Conservation (phyloP, 2,329 filamentous ascomycete genomes). For the Phyllosticta citribraziliensis region DNA sequence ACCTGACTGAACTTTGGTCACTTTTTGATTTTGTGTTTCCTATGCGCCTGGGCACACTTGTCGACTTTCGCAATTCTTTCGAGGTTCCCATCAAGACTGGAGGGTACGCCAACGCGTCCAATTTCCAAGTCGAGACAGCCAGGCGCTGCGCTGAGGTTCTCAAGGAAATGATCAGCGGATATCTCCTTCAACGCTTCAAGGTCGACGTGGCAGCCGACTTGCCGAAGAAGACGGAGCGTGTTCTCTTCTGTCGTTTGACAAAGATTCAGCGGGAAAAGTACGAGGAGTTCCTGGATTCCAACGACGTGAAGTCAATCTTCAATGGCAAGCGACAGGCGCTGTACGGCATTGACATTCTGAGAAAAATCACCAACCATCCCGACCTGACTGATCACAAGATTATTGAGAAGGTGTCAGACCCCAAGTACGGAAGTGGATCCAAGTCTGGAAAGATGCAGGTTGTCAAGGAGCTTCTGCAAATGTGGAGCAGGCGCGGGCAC, state of each 20-base stretch:
- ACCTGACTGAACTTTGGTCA: slow-evolving; percentile 89
- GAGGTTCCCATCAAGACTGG: slow-evolving; percentile 89
- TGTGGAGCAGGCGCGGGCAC: slow-evolving; percentile 88
- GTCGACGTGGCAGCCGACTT: slow-evolving; percentile 87
- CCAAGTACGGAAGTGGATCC: slow-evolving; percentile 61
- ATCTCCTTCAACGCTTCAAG: slow-evolving; percentile 85
- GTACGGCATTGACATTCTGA: slow-evolving; percentile 81
- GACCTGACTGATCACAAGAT: slow-evolving; percentile 62
- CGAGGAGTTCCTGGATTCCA: slow-evolving; percentile 67
- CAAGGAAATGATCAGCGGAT: slow-evolving; percentile 88
- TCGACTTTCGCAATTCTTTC: slow-evolving; percentile 84
- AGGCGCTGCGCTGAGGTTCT: slow-evolving; percentile 88
- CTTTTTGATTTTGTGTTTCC: slow-evolving; percentile 96
- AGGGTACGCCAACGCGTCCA: slow-evolving; percentile 90
- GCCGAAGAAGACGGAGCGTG: slow-evolving; percentile 91
- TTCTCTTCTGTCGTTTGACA: slow-evolving; percentile 90
- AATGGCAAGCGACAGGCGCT: slow-evolving; percentile 67
- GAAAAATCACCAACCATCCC: slow-evolving; percentile 97
- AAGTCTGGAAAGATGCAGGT: slow-evolving; percentile 96
- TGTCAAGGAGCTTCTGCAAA: slow-evolving; percentile 71
- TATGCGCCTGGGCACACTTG: slow-evolving; percentile 84
- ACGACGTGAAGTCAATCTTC: slow-evolving; percentile 77
- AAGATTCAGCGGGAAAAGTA: slow-evolving; percentile 70
- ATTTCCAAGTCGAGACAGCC: slow-evolving; percentile 87
- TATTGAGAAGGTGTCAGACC: background rate